Evolutionary conservation across 257 asterid species (phyloP).

Genomic region (Cinchona pubescens): DNA sequence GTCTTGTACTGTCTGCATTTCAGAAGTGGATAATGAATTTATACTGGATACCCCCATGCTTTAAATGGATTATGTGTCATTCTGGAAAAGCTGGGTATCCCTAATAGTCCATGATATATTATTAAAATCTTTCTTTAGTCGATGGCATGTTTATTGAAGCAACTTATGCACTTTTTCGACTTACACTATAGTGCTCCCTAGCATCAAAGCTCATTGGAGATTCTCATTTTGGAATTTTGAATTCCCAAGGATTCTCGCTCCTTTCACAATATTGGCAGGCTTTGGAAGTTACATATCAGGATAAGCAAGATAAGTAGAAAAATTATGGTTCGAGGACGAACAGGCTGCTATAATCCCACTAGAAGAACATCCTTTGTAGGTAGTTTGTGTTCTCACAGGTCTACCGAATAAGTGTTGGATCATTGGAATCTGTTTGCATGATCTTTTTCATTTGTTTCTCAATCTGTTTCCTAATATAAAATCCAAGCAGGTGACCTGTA

Average conservation of each 20-base stretch:
- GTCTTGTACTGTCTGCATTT: not conserved
- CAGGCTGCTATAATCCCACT: not conserved
- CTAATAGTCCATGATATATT: not conserved
- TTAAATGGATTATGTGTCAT: not conserved
- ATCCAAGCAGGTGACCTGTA: slow-evolving; percentile 64
- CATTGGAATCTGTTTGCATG: not conserved
- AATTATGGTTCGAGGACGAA: not conserved
- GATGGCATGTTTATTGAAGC: not conserved
- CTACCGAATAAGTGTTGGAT: not conserved
- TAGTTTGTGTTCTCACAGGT: slow-evolving; percentile 7
- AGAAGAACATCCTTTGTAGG: not conserved
- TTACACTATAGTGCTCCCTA: not conserved
- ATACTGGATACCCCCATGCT: not conserved
- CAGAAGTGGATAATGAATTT: not conserved
- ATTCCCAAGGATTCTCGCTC: not conserved
- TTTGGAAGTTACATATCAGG: not conserved
- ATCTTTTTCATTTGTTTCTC: not conserved
- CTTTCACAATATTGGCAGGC: not conserved
- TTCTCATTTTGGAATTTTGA: not conserved
- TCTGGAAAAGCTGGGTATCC: not conserved
- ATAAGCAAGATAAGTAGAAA: not conserved
- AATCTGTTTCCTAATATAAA: not conserved
- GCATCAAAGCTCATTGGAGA: not conserved
- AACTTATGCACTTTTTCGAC: not conserved
- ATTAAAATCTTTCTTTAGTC: not conserved